These are phyloP conservation scores for Clonostachys rosea DNA, from an alignment of 2,329 filamentous ascomycete species.

Conservation along the genomic window DNA sequence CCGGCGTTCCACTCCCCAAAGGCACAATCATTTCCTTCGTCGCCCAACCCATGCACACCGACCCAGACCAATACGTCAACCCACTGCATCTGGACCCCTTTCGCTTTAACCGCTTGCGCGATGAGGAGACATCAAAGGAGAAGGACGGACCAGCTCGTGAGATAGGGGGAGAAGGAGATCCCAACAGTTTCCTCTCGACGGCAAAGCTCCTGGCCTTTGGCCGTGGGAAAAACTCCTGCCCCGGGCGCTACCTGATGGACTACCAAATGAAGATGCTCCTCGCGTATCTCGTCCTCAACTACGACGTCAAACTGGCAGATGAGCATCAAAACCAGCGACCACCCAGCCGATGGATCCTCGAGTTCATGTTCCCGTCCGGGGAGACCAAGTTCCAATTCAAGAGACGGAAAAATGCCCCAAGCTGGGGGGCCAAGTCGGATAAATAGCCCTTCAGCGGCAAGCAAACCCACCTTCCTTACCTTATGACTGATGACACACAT, in stretches of 20 bases:
- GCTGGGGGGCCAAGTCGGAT: too few species aligned
- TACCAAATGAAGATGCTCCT: slow-evolving; percentile 30
- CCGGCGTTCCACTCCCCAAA: slow-evolving; percentile 22
- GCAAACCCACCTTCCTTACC: too few species aligned
- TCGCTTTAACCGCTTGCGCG: slow-evolving; percentile 23
- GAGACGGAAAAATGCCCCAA: not conserved
- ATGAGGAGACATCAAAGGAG: not conserved
- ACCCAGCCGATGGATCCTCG: slow-evolving; percentile 6
- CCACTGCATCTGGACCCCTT: slow-evolving; percentile 32
- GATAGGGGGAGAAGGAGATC: not conserved
- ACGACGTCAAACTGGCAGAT: slow-evolving; percentile 14
- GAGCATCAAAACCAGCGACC: slow-evolving; percentile 3
- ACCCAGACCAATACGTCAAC: slow-evolving; percentile 22
- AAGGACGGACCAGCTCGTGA: not conserved
- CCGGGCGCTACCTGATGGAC: slow-evolving; percentile 29
- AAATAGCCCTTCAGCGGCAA: too few species aligned
- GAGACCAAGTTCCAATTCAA: slow-evolving; percentile 1
- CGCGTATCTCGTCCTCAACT: slow-evolving; percentile 21
- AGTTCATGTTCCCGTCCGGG: slow-evolving; percentile 1
- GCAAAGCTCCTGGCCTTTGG: slow-evolving; percentile 26
- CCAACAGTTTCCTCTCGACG: slow-evolving; percentile 19
- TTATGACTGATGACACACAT: too few species aligned
- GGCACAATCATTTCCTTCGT: slow-evolving; percentile 25
- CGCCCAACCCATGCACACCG: slow-evolving; percentile 18
- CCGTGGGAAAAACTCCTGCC: slow-evolving; percentile 29